Percentiles rank a stretch among this genome's conserved stretches.
Evolutionary conservation across 352 stramenopile species (phyloP).

Genomic region (Nothophytophthora sp.): DNA sequence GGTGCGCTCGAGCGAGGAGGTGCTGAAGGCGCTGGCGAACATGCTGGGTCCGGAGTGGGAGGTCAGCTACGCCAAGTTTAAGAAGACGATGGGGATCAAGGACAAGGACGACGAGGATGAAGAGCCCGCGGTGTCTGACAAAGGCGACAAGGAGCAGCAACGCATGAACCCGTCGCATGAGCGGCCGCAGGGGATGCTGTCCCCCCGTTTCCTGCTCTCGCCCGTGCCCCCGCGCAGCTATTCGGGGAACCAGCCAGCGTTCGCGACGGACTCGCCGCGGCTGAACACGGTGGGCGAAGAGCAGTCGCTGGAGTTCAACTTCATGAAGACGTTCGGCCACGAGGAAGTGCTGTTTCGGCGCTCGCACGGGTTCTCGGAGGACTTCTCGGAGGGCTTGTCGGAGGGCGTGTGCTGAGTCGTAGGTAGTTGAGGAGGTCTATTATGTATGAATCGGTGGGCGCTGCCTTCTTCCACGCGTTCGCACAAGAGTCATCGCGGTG

Average conservation of each 20-base stretch:
- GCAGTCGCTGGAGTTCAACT: constrained; percentile 42
- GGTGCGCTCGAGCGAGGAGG: constrained; percentile 81
- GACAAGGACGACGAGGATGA: constrained; percentile 31
- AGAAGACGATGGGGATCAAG: constrained; percentile 39
- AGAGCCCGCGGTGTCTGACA: constrained; percentile 18
- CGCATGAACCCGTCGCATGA: constrained; percentile 35
- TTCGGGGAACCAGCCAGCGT: constrained; percentile 32
- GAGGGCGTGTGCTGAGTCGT: constrained; percentile 88
- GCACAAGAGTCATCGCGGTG: no score
- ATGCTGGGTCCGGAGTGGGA: constrained; percentile 84
- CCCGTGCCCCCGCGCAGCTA: constrained; percentile 43
- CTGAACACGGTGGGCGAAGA: constrained; percentile 46
- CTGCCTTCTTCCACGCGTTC: constrained; percentile 4
- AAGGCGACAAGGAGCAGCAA: constrained; percentile 33
- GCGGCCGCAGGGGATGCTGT: constrained; percentile 45
- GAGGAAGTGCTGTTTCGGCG: constrained; percentile 69
- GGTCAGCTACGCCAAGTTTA: constrained; percentile 70
- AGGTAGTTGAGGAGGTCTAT: constrained; percentile 42
- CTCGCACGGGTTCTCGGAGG: constrained; percentile 68
- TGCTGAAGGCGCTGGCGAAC: constrained; percentile 77
- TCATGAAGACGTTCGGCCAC: constrained; percentile 67
- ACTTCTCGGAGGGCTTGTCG: constrained; percentile 72
- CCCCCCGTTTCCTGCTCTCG: constrained; percentile 52
- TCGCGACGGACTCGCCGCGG: constrained; percentile 48
- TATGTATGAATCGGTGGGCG: constrained; percentile 22